Percentiles rank a stretch among this genome's conserved stretches.
Evolutionary conservation across 2,329 filamentous ascomycete species (phyloP).

Genomic region (Ambrosiella xylebori): DNA sequence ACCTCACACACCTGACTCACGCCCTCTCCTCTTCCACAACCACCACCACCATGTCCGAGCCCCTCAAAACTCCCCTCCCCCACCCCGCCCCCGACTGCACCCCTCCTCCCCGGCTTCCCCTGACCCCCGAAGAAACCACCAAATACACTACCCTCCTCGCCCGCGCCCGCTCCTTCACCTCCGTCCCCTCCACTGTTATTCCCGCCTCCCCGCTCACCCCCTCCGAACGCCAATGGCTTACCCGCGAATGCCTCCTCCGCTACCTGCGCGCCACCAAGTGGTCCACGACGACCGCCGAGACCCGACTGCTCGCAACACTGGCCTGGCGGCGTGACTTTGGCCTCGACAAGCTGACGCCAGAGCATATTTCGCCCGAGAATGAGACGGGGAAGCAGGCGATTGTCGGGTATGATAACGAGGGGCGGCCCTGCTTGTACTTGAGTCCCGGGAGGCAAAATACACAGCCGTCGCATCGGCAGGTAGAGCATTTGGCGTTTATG

Average conservation of each 20-base stretch:
- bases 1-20: neutral
- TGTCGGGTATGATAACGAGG: conserved; percentile 70
- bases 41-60: conserved; percentile 9
- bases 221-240: conserved; percentile 74
- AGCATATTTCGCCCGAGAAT: conserved; percentile 85
- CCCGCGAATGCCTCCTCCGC: conserved; percentile 75
- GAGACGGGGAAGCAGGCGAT: conserved; percentile 92
- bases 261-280: conserved; percentile 92
- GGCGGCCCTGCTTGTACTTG: conserved; percentile 78
- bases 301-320: conserved; percentile 65
- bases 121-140: conserved; percentile 58
- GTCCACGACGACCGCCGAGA: conserved; percentile 56
- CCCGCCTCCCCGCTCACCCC: conserved; percentile 53
- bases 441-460: conserved; percentile 88
- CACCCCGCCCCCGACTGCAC: conserved; percentile 39
- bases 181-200: conserved; percentile 36
- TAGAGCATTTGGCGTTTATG: conserved; percentile 93
- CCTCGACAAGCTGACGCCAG: conserved; percentile 57
- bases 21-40: no score
- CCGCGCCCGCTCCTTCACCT: conserved; percentile 34
- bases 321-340: conserved; percentile 86
- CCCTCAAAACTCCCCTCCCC: conserved; percentile 38
- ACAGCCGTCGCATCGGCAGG: conserved; percentile 64
- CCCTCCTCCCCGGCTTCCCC: conserved; percentile 35
- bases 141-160: conserved; percentile 70